Evolutionary conservation across 2,329 filamentous ascomycete species (phyloP).

Genomic region (Kalmusia sp.): DNA sequence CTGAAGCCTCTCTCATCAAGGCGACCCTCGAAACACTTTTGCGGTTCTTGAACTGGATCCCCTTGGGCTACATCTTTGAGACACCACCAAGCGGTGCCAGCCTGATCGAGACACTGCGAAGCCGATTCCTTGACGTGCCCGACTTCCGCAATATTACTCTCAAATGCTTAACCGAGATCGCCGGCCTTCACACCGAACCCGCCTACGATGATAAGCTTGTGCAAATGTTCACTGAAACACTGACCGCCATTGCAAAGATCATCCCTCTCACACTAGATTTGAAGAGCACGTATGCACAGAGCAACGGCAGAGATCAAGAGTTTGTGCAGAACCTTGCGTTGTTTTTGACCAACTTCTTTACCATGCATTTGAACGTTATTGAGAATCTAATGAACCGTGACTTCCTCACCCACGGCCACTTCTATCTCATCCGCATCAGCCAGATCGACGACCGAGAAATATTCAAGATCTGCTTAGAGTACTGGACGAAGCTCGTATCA

Average conservation of each 20-base stretch:
- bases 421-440: slow-evolving; percentile 96
- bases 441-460: slow-evolving; percentile 99
- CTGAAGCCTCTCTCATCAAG: slow-evolving; percentile 87
- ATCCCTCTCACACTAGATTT: slow-evolving; percentile 90
- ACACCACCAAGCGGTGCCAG: slow-evolving; percentile 67
- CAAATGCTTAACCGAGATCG: slow-evolving; percentile 97
- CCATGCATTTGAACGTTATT: slow-evolving; percentile 89
- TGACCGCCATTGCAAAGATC: slow-evolving; percentile 91
- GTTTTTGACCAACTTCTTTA: slow-evolving; percentile 97
- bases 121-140: slow-evolving; percentile 87
- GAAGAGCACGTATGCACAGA: slow-evolving; percentile 87
- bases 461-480: slow-evolving; percentile 99
- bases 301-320: slow-evolving; percentile 92
- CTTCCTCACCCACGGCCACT: slow-evolving; percentile 94
- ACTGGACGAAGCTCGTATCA: slow-evolving; percentile 98
- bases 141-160: slow-evolving; percentile 97
- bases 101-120: slow-evolving; percentile 92
- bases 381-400: slow-evolving; percentile 96
- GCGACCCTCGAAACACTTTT: slow-evolving; percentile 96
- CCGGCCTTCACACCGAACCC: slow-evolving; percentile 84
- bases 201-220: slow-evolving; percentile 95
- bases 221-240: slow-evolving; percentile 97
- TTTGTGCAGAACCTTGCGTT: slow-evolving; percentile 97
- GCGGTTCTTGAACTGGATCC: slow-evolving; percentile 99
- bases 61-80: slow-evolving; percentile 97